A percentile compares a stretch with the other conserved stretches of the same genome.
Conservation (phyloP, 768 basidiomycete species). For the Suillus subaureus region DNA sequence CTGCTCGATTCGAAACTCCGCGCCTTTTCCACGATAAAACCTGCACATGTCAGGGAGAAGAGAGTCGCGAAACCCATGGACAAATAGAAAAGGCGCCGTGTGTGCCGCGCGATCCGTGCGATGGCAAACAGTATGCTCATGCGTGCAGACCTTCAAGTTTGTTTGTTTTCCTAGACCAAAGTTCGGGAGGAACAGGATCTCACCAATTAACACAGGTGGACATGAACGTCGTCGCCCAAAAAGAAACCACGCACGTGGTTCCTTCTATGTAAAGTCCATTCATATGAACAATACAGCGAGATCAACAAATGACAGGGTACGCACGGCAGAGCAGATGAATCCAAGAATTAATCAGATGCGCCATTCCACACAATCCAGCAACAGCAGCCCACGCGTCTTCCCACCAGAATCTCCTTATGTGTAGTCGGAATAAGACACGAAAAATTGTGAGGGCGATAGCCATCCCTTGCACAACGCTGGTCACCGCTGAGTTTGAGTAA, state of each 20-base stretch:
- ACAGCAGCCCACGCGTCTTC: slow-evolving; percentile 32
- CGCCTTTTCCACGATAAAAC: background rate
- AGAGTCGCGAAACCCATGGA: slow-evolving; percentile 9
- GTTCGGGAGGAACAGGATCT: background rate
- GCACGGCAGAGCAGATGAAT: slow-evolving; percentile 13
- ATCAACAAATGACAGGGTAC: slow-evolving; percentile 10
- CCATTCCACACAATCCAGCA: slow-evolving; percentile 17
- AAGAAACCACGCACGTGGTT: background rate
- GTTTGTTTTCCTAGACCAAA: background rate
- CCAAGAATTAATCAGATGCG: slow-evolving; percentile 19
- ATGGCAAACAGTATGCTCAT: slow-evolving; percentile 30
- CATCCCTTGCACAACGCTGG: slow-evolving; percentile 21
- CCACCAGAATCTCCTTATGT: slow-evolving; percentile 30
- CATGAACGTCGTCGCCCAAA: background rate
- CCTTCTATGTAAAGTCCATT: background rate
- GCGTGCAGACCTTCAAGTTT: slow-evolving; percentile 26
- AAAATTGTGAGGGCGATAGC: slow-evolving; percentile 25
- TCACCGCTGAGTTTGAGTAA: background rate
- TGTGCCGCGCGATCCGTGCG: slow-evolving; percentile 25
- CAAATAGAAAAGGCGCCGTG: slow-evolving; percentile 7
- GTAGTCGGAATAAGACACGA: slow-evolving; percentile 30
- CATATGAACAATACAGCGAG: background rate
- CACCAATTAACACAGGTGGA: background rate
- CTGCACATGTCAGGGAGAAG: slow-evolving; percentile 5
- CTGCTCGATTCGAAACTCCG: slow-evolving; percentile 7